phyloP scores from a whole-genome alignment of 495 filamentous ascomycete genomes.

The Amphirosellinia nigrospora region DNA sequence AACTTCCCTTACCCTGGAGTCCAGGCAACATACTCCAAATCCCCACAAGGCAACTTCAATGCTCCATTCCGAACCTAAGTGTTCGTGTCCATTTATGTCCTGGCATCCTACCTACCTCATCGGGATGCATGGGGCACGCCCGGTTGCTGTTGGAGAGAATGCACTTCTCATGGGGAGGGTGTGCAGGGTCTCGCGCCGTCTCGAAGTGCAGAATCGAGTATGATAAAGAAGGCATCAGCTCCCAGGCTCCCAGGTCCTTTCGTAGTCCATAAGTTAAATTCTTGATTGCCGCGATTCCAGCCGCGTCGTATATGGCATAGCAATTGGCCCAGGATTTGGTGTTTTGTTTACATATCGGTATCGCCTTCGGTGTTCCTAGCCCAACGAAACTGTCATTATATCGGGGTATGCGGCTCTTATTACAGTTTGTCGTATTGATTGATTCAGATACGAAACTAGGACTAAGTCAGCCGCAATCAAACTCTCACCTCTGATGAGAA shows the following conservation, averaged over 20 bases:
- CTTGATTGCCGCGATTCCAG: not conserved
- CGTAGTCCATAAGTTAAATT: not conserved
- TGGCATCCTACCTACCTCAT: not conserved
- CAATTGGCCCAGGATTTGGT: not conserved
- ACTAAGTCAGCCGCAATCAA: constrained; percentile 15
- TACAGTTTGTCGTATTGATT: not conserved
- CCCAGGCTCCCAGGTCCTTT: not conserved
- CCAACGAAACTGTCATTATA: not conserved
- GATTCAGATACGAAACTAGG: not conserved
- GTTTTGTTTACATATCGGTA: not conserved
- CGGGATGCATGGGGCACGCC: constrained; percentile 9
- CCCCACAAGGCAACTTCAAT: not conserved
- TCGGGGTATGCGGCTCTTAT: not conserved
- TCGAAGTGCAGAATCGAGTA: constrained; percentile 16
- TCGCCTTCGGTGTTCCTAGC: not conserved
- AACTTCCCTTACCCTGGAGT: not conserved
- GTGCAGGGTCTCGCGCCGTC: constrained; percentile 13
- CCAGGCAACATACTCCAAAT: not conserved
- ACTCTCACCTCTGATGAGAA: not conserved
- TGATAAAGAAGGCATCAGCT: constrained; percentile 14
- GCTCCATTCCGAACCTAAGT: not conserved
- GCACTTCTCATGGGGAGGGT: not conserved
- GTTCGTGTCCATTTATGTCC: not conserved
- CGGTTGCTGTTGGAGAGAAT: not conserved
- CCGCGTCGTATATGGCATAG: not conserved